Evolutionary conservation across 202 grass and related monocot genomes (phyloP).

Genomic region (Setaria italica): DNA sequence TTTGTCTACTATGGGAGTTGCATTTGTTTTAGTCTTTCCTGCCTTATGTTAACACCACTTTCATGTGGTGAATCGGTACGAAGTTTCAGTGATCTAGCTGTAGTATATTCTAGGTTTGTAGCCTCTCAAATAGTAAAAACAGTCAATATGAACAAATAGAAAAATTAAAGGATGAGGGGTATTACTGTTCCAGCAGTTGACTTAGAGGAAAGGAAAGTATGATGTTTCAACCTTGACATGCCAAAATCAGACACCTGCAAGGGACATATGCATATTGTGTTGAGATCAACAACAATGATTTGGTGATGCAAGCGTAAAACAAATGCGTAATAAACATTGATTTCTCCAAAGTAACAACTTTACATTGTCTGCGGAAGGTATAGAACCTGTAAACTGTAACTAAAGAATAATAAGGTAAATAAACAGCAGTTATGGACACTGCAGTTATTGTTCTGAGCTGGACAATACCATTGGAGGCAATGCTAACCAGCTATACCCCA

Average conservation of each 20-base stretch:
- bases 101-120: slow-evolving; percentile 23
- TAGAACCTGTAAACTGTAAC: slow-evolving; percentile 10
- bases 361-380: background rate
- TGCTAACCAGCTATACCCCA: slow-evolving; percentile 9
- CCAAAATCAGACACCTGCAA: slow-evolving; percentile 99
- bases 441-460: slow-evolving; percentile 30
- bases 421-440: slow-evolving; percentile 10
- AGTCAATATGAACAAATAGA: slow-evolving; percentile 28
- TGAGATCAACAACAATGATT: slow-evolving; percentile 33
- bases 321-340: slow-evolving; percentile 24
- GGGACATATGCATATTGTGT: slow-evolving; percentile 18
- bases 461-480: slow-evolving; percentile 11
- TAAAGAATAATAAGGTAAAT: slow-evolving; percentile 25
- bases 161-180: slow-evolving; percentile 23
- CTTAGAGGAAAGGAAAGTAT: slow-evolving; percentile 95
- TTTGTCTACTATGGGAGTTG: background rate
- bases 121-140: slow-evolving; percentile 34
- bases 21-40: background rate
- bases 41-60: background rate
- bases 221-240: slow-evolving; percentile 98
- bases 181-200: slow-evolving; percentile 97
- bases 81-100: slow-evolving; percentile 18
- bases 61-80: background rate
- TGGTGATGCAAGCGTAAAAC: slow-evolving; percentile 1
- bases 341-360: slow-evolving; percentile 34